Conservation (phyloP, 1,284 basidiomycete genomes). For the Leucoagaricus sp. region DNA sequence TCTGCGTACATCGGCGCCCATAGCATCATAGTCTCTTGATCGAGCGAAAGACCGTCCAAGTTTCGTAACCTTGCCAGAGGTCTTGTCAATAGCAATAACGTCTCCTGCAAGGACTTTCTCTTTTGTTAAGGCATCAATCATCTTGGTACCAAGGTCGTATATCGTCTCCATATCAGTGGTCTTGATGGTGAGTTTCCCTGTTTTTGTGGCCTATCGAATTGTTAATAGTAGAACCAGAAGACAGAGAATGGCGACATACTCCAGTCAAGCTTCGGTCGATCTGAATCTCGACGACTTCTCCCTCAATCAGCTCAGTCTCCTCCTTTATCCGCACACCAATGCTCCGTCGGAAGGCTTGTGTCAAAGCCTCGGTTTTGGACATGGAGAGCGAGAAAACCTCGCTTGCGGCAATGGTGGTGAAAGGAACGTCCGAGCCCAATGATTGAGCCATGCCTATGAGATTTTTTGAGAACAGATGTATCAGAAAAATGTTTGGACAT, state of each 20-base stretch:
- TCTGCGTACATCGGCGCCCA: conserved; percentile 90
- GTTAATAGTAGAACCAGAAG: background rate
- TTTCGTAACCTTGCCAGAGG: conserved; percentile 96
- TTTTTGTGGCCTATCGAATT: conserved; percentile 84
- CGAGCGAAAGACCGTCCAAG: conserved; percentile 94
- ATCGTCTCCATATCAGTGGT: conserved; percentile 99
- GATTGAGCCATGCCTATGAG: conserved; percentile 93
- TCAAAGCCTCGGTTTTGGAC: conserved; percentile 98
- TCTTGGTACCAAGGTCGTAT: conserved; percentile 98
- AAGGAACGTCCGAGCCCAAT: conserved; percentile 92
- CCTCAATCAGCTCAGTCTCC: conserved; percentile 96
- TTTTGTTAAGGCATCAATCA: conserved; percentile 97
- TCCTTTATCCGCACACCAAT: conserved; percentile 98
- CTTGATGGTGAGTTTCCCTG: conserved; percentile 96
- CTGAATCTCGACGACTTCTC: conserved; percentile 98
- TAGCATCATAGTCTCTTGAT: conserved; percentile 97
- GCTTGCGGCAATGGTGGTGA: conserved; percentile 95
- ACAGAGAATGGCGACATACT: conserved; percentile 48
- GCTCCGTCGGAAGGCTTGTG: conserved; percentile 92
- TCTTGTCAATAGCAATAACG: conserved; percentile 96
- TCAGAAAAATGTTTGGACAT: conserved; percentile 20
- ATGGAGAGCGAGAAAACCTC: conserved; percentile 98
- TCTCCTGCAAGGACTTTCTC: conserved; percentile 98
- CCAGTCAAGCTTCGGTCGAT: conserved; percentile 97
- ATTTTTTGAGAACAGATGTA: background rate